These are phyloP conservation scores for Phytophthora vignae DNA, from an alignment of 352 stramenopile genomes.

Conservation along the genomic window DNA sequence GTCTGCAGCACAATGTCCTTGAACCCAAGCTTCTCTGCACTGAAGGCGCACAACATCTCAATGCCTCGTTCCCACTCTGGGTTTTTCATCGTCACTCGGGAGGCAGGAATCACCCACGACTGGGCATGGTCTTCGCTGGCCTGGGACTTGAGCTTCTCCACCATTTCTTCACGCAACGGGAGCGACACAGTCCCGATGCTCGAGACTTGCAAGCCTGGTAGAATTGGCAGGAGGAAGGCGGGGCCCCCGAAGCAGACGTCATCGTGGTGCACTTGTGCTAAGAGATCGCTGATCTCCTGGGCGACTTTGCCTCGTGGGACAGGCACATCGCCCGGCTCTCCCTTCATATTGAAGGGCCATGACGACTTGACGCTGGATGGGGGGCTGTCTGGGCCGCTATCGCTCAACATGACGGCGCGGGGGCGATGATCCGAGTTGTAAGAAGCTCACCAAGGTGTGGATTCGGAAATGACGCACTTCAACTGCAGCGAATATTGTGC, in stretches of 20 bases:
- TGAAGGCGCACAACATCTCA: conserved; percentile 1
- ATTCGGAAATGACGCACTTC: conserved; percentile 21
- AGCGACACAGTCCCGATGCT: conserved; percentile 18
- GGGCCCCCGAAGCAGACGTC: conserved; percentile 12
- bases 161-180: conserved; percentile 13
- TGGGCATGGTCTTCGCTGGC: neutral
- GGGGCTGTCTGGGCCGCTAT: neutral
- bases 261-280: conserved; percentile 1
- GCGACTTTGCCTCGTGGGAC: conserved; percentile 3
- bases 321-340: conserved; percentile 7
- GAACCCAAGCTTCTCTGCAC: conserved; percentile 12
- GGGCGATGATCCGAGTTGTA: neutral
- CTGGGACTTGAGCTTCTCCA: conserved; percentile 1
- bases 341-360: conserved; percentile 14
- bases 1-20: conserved; percentile 6
- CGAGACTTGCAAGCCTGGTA: conserved; percentile 14
- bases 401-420: neutral
- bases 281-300: conserved; percentile 15
- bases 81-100: conserved; percentile 19
- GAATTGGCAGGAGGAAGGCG: conserved; percentile 9
- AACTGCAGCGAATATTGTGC: neutral
- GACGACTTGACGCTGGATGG: neutral
- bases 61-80: conserved; percentile 16
- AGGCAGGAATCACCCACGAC: conserved; percentile 7
- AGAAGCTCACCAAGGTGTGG: neutral